These are phyloP conservation scores for Phytophthora sansomeana DNA, from an alignment of 352 stramenopile genomes.

Conservation along the genomic window DNA sequence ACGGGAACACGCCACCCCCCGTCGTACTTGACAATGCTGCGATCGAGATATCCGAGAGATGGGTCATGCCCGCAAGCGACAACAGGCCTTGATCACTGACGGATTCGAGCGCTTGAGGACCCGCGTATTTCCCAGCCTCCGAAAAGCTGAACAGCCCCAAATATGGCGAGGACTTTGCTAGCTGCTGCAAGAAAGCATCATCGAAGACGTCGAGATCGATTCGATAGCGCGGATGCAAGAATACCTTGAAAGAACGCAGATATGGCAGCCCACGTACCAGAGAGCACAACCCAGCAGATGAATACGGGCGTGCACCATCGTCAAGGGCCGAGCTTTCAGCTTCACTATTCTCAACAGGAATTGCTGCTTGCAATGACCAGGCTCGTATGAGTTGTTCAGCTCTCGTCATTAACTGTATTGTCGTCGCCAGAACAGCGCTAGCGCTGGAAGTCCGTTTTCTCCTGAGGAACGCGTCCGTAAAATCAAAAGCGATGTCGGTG, in stretches of 20 bases:
- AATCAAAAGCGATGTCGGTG: conserved; percentile 48
- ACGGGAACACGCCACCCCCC: conserved; percentile 31
- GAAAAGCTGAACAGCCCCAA: conserved; percentile 47
- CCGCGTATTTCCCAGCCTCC: conserved; percentile 43
- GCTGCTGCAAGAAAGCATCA: conserved; percentile 40
- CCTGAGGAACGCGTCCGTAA: conserved; percentile 40
- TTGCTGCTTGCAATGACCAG: conserved; percentile 19
- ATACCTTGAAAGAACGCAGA: conserved; percentile 45
- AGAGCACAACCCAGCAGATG: conserved; percentile 42
- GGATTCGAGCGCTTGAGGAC: conserved; percentile 39
- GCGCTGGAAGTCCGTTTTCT: conserved; percentile 23
- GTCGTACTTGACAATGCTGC: conserved; percentile 35
- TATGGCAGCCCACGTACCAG: conserved; percentile 45
- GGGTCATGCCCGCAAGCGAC: conserved; percentile 40
- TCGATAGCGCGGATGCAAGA: conserved; percentile 41
- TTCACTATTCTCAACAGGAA: conserved; percentile 13
- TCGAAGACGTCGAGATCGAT: conserved; percentile 54
- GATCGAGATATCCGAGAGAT: conserved; percentile 51
- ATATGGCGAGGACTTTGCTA: conserved; percentile 35
- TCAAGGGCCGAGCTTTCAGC: conserved; percentile 20
- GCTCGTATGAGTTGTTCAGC: conserved; percentile 29
- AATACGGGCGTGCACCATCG: conserved; percentile 33
- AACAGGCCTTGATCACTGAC: conserved; percentile 38
- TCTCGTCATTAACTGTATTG: conserved; percentile 25
- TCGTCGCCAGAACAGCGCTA: conserved; percentile 7